Evolutionary conservation across 257 asterid species (phyloP), one percentile per base, ranked within the genome.

Genomic region (Coffea eugenioides): DNA sequence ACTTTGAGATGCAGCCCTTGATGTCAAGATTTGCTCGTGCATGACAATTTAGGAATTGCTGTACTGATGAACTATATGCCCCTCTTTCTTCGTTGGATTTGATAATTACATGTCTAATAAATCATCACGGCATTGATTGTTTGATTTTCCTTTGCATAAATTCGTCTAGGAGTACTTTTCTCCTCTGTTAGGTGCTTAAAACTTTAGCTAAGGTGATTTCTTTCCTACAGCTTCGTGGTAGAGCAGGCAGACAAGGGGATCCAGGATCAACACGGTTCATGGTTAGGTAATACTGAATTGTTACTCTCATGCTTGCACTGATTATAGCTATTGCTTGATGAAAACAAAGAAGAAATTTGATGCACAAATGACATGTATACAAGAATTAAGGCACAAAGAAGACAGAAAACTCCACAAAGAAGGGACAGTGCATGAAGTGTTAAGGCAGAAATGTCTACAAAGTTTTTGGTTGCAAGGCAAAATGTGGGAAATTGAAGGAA

Each of bases 231-330:
- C 96, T 96, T 70, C 96, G 98, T 64, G 98, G 99, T 83, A 93
- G 99, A 88, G 95, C 99, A 71, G 99, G 99, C 73, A 94, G 99
- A 86, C 99, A 96, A 82, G 99, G 99, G 77, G 99, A 96, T 90
- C 98, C 97, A 81, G 99, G 99, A 82, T 96, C 99, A 77, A 96
- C 99, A 59, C 86, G 97, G 82, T 96, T 96, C 85, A 93, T 96
- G 94, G 98, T 96, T 86, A 95, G 99, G 99, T 95, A 94, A 74
- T 78, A 43, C 80, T 45, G 69, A 71, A 36, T 34, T 18, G 27
- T 18, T 52, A 69, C 34, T 39, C 14, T 34, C 7, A 10, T 46
- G 21, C 48, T 9, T 62, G 39, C 27, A 25, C 66, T 69, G 3
- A 25, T 23, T 59, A 59, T 57, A 52, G 75, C n/a, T 45, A 39